These are phyloP conservation scores for Plasmodium falciparum DNA, from an alignment of 169 alveolate species.

Conservation along the genomic window DNA sequence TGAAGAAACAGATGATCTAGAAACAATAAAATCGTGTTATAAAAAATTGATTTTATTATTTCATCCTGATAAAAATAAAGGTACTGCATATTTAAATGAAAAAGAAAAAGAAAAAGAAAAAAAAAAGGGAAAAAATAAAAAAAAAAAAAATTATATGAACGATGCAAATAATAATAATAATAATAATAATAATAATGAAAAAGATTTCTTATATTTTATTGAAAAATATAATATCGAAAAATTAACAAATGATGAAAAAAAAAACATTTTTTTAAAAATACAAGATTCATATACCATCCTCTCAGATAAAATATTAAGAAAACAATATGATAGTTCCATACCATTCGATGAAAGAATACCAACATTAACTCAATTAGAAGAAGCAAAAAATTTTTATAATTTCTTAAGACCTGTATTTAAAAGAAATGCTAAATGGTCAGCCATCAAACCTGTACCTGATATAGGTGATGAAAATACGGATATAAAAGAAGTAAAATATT, in stretches of 20 bases:
- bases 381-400: conserved; percentile 85
- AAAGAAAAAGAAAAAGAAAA: conserved; percentile 69
- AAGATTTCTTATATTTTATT: conserved; percentile 71
- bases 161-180: conserved; percentile 2
- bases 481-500: conserved; percentile 88
- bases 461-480: conserved; percentile 91
- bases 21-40: conserved; percentile 80
- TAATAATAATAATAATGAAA: not conserved
- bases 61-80: conserved; percentile 86
- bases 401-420: conserved; percentile 88
- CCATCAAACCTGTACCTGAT: conserved; percentile 93
- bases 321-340: conserved; percentile 93
- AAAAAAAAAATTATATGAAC: conserved; percentile 12
- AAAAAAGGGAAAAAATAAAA: conserved; percentile 61
- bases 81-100: conserved; percentile 39
- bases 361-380: conserved; percentile 82
- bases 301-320: conserved; percentile 90
- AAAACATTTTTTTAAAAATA: conserved; percentile 87
- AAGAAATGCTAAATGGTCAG: conserved; percentile 91
- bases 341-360: conserved; percentile 96
- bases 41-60: conserved; percentile 81
- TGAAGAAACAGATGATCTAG: conserved; percentile 81
- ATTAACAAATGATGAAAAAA: conserved; percentile 80
- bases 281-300: conserved; percentile 95
- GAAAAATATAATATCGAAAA: conserved; percentile 78